Evolutionary conservation across 345 rosid genomes (phyloP), one percentile per base, ranked within the genome.

Genomic region (Rhizophora mangle): DNA sequence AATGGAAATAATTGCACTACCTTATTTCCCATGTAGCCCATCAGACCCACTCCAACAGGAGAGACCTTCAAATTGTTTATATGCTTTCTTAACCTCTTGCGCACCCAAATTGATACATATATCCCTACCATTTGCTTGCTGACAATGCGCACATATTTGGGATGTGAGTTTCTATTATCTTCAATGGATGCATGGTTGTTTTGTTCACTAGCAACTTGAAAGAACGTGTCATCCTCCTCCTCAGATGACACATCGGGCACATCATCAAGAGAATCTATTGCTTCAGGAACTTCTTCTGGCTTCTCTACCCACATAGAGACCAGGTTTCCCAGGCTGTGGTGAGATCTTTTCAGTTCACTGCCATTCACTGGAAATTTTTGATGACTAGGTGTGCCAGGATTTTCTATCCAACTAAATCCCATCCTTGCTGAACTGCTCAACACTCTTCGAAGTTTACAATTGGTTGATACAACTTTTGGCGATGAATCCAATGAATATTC

Each of bases 21-120:
- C 98, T 96, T 96, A 85, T 96, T 96, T 76, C 99, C 98, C 94
- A 96, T 82, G 83, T 92, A 96, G 29, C 99, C 99, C 99, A 96
- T 96, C 34, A 96, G 87, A 47, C 99, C 99, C 64, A 96, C 89
- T 79, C 99, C 99, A 51, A 96, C 99, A 0, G 89, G 97, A 37
- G 98, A 90, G 72, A 96, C 99, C 83, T 81, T 82, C 81, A 96
- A 71, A 68, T 96, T 90, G 85, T 92, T 96, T 72, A 96, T 84
- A 60, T 88, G 98, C 68, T 88, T 82, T 82, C 99, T 86, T 74
- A 96, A 80, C 76, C 88, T 80, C 76, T 86, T 80, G 10, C 95
- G 86, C 78, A 90, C 95, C 99, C 99, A 96, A 69, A 96, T 64
- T 10, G 99, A 96, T 59, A 96, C 76, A 65, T 96, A 90, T 62